Evolutionary conservation across 2,329 filamentous ascomycete genomes (phyloP), one percentile per base, ranked within the genome.

Genomic region (Cadophora gregata): DNA sequence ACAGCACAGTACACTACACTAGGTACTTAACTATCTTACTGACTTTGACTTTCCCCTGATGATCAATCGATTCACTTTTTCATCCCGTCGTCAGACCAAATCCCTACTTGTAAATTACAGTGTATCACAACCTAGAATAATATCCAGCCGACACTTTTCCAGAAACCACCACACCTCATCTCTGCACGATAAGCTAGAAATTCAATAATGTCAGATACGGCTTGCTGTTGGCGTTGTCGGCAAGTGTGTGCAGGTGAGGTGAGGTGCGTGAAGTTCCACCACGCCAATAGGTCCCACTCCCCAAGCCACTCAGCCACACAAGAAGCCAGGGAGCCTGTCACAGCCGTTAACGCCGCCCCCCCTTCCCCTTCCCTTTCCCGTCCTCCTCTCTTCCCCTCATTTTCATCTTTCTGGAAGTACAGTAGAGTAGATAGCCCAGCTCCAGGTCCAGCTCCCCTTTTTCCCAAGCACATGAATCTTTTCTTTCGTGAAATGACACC

Each of bases 361-460:
- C 50, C 9, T 53, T 16, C 14, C n/a, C 8, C 16, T 29, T 31
- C 50, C 50, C 50, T 27, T 53, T n/a, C n/a, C n/a, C n/a, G n/a
- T 27, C 14, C 50, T 19, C 31, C 25, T 27, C n/a, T 12, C 16
- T 29, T 31, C 50, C 50, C 50, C 50, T 53, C 50, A 31, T 19
- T 16, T 53, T n/a, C 10, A 5, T 6, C 29, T 29, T 51, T 51
- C 25, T 19, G 7, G 24, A 53, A 31, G 6, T 1, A 53, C 3
- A 31, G 14, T n/a, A n/a, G n/a, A n/a, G n/a, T n/a, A n/a, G n/a
- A n/a, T n/a, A n/a, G n/a, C n/a, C n/a, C n/a, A n/a, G n/a, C n/a
- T n/a, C n/a, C n/a, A n/a, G n/a, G n/a, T n/a, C 25, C 50, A 53
- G 50, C 50, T 53, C 25, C 25, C 50, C 50, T 53, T 29, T 53